Base-by-base conservation (phyloP, 2,329 filamentous ascomycete genomes). In the Mycosphaerella sp. region DNA sequence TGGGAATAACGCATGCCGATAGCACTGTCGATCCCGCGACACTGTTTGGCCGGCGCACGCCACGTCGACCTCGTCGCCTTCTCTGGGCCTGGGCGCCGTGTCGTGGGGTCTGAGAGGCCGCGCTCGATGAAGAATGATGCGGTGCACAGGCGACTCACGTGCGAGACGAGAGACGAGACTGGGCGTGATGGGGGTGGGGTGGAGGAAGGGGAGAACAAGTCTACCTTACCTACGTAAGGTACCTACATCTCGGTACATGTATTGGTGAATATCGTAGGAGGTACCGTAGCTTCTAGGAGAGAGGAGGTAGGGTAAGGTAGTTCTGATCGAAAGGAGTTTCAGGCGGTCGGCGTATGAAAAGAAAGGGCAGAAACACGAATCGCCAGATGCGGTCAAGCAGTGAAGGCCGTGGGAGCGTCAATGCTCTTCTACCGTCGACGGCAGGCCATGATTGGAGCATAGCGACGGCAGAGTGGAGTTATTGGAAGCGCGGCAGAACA, bases 1-100 rank as follows among this genome's bases (percentile, higher is more conserved):
- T 44, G 48, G 48, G 14, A 51, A 21, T 21, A 51, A 44, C 39
- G 39, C 41, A 45, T 34, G 48, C 48, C 48, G 42, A 32, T 51
- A 45, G 48, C 48, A 17, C 32, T 40, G 48, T 45, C 40, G 48
- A 51, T 51, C 48, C 36, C 39, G 39, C 48, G 23, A n/a, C 26
- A 42, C 48, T 50, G 39, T 21, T 21, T 2, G 48, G 23, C 29
- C 48, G 31, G 39, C 17, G 21, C 21, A 21, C 32, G 11, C 32
- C 32, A 8, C 8, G 8, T 42, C 40, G 40, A 14, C 8, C 10
- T 42, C n/a, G 40, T 23, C 40, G 40, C 21, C 21, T 21, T 21
- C 21, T 42, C 40, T 23, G 7, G 32, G 11, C 11, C 8, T 38
- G 45, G 45, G 23, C 14, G 45, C 32, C 34, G 34, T 48, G 32